These are phyloP conservation scores for Sabuloglossum arenarium DNA, from an alignment of 495 filamentous ascomycete genomes.

Conservation along the genomic window DNA sequence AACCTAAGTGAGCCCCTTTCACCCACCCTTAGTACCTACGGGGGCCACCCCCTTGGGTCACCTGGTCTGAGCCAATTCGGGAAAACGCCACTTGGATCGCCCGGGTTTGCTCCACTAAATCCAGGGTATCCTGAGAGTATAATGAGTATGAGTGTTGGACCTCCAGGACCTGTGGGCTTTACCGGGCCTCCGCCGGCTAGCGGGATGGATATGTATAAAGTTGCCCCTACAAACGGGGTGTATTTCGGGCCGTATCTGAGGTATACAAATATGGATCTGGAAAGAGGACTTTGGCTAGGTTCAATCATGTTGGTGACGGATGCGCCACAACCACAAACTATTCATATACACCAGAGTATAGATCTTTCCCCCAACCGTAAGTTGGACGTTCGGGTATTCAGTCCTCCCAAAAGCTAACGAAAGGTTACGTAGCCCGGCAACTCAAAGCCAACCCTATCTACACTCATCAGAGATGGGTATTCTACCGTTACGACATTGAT, in stretches of 20 bases:
- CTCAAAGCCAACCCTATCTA: constrained; percentile 68
- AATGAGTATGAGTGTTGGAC: constrained; percentile 55
- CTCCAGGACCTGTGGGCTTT: constrained; percentile 48
- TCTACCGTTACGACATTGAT: constrained; percentile 90
- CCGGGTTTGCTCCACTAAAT: constrained; percentile 27
- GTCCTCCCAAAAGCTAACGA: neutral
- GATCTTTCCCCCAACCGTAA: constrained; percentile 73
- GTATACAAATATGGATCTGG: constrained; percentile 93
- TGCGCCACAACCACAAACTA: constrained; percentile 81
- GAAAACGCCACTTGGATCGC: constrained; percentile 43
- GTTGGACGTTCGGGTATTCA: neutral
- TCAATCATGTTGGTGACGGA: constrained; percentile 73
- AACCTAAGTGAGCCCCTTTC: constrained; percentile 66
- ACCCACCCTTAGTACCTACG: constrained; percentile 58
- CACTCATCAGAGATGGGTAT: constrained; percentile 79
- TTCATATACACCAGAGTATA: constrained; percentile 80
- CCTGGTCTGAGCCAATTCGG: constrained; percentile 43
- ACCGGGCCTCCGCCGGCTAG: constrained; percentile 66
- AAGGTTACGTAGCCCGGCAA: constrained; percentile 34
- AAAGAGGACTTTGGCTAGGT: constrained; percentile 76
- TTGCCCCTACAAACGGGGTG: constrained; percentile 86
- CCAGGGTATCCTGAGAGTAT: constrained; percentile 56
- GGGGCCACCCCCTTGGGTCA: constrained; percentile 48
- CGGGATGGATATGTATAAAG: constrained; percentile 82
- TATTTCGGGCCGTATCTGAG: constrained; percentile 93